Base-by-base conservation (phyloP, 208 protist species). In the Wallacemonas collosoma region DNA sequence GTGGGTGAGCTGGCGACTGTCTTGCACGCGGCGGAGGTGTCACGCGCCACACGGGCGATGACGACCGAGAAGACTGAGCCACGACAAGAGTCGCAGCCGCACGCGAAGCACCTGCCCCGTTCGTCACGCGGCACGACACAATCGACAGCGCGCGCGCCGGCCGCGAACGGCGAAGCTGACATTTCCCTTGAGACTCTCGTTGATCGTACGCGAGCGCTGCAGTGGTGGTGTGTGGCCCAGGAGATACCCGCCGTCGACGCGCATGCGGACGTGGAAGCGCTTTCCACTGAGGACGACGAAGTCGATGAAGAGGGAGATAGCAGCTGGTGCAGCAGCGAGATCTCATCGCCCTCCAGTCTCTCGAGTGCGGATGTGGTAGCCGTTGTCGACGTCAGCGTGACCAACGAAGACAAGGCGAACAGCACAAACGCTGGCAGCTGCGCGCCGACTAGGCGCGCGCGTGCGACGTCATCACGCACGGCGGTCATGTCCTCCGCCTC, bases 221-320 rank as follows among this genome's bases (percentile, higher is more conserved):
- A 17, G 3, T 65, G 60, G 60, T 65, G 60, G 60, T 53, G 43
- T 48, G 15, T 65, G 38, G 60, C 60, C 12, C 43, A 65, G 41
- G 9, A 63, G 36, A 1, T 45, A 26, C 57, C 38, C 5, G 53
- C 17, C 26, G 26, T 26, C 26, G 26, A 26, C 0, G 53, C 53
- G 6, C 45, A 50, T 50, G 45, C 45, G 14, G 17, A 36, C 0
- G 9, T 36, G 15, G 14, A 0, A 1, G 53, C 53, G 14, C 8
- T 6, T 35, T 0, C 6, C 9, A 17, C 6, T 1, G 53, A 57
- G 14, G 53, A 57, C 9, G 53, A 57, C 9, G 53, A 50, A 50
- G 45, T 50, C 45, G 45, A 50, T 6, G 45, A 50, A 12, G 45
- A 50, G 45, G 45, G 12, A 50, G 45, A 50, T 6, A 50, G 45